Base-by-base conservation (phyloP, 1,284 basidiomycete genomes). In the Boletellus deceptivus region DNA sequence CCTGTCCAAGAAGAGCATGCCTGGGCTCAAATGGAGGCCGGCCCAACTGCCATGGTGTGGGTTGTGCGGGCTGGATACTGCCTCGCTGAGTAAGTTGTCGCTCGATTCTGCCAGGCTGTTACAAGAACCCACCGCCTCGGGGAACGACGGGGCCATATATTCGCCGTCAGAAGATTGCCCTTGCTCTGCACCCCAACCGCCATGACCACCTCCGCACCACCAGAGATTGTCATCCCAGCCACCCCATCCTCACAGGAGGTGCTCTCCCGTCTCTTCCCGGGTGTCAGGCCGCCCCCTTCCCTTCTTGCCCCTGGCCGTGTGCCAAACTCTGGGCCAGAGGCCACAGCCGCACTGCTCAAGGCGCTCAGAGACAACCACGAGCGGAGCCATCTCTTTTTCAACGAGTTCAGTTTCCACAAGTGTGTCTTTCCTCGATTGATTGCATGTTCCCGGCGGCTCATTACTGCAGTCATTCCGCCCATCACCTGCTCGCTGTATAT, bases 331-430 rank as follows among this genome's bases (percentile, higher is more conserved):
- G 76, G 73, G 3, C 68, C 72, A 17, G 72, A 75, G 36, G 79
- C 83, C 0, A 74, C 74, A 9, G 61, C 67, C 17, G 67, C 70
- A 2, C 62, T 84, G 4, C 67, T 71, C 6, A 68, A 70, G 25
- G 68, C 75, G 0, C 70, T 86, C 45, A 75, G 74, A 52, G 74
- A 82, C 45, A 83, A 87, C 57, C 78, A 83, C 53, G 69, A 75
- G 38, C 74, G 72, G 16, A 77, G 75, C 69, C 82, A 86, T 57
- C 71, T 77, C 36, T 86, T 81, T 63, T 83, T 84, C 69, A 83
- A 85, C 53, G 73, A 82, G 18, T 70, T 64, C 49, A 71, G 74
- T 2, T 84, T 80, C 57, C 83, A 86, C 68, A 85, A 84, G 78
- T 78, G 56, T 25, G 64, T 53, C 13, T 39, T 33, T 17, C 38